A percentile compares a stretch with the other conserved stretches of the same genome.
These are phyloP conservation scores for Silene uniflora DNA, from an alignment of 148 eudicot species.

Conservation along the genomic window DNA sequence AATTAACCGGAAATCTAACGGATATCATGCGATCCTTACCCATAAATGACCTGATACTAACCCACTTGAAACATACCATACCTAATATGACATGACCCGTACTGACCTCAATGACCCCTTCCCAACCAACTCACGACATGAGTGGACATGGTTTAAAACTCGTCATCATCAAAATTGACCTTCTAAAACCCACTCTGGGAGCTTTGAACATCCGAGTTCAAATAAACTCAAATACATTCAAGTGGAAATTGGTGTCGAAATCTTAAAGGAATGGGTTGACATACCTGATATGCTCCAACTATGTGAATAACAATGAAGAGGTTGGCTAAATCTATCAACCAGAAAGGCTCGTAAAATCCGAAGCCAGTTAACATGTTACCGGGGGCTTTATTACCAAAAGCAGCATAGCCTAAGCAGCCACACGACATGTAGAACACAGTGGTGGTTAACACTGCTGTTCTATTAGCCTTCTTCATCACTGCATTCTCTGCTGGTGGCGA, in stretches of 20 bases:
- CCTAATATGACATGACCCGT: no score
- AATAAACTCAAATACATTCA: neutral
- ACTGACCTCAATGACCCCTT: no score
- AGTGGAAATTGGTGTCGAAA: neutral
- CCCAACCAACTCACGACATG: no score
- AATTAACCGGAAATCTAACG: no score
- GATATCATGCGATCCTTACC: neutral
- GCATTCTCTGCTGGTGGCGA: constrained; percentile 56
- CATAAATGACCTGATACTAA: no score
- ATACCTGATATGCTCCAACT: constrained; percentile 69
- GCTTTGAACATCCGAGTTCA: no score
- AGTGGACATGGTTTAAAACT: no score
- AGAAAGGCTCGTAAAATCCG: constrained; percentile 73
- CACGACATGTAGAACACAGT: constrained; percentile 66
- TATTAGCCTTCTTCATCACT: constrained; percentile 68
- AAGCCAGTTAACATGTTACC: constrained; percentile 74
- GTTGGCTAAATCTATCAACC: constrained; percentile 64
- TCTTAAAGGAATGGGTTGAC: neutral
- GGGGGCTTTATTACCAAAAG: constrained; percentile 69
- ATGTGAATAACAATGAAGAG: constrained; percentile 63
- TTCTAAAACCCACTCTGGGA: no score
- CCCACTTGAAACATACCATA: no score
- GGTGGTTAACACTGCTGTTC: constrained; percentile 39
- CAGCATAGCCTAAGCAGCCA: constrained; percentile 76
- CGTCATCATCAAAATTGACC: no score